phyloP scores from a whole-genome alignment of 768 basidiomycete species.

The Suillus weaverae region DNA sequence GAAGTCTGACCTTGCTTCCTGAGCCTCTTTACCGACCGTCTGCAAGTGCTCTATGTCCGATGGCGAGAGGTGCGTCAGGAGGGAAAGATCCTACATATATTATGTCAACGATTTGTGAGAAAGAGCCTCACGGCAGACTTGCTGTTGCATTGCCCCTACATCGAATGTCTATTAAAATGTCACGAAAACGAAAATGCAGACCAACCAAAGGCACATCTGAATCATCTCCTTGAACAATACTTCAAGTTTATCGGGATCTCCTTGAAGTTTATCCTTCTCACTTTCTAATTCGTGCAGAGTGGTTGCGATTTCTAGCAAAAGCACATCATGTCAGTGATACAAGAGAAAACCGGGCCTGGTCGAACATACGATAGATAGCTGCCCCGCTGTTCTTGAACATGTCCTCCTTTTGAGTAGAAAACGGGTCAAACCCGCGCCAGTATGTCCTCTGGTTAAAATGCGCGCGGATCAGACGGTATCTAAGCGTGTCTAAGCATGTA shows the following conservation, averaged over 20 bases:
- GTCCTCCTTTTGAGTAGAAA: slow-evolving; percentile 72
- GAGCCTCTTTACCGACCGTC: slow-evolving; percentile 77
- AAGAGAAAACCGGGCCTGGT: too few species aligned
- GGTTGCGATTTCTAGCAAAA: slow-evolving; percentile 61
- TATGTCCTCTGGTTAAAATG: slow-evolving; percentile 64
- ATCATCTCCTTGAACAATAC: slow-evolving; percentile 82
- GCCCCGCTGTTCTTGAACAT: slow-evolving; percentile 78
- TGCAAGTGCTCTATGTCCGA: slow-evolving; percentile 85
- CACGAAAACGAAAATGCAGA: slow-evolving; percentile 1
- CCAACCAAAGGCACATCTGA: slow-evolving; percentile 85
- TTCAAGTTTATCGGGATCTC: slow-evolving; percentile 54
- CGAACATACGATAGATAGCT: slow-evolving; percentile 72
- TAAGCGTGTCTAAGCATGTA: slow-evolving; percentile 27
- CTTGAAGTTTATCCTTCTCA: slow-evolving; percentile 43
- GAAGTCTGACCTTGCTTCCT: slow-evolving; percentile 69
- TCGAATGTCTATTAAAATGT: not conserved
- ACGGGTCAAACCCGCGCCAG: slow-evolving; percentile 85
- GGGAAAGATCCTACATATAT: slow-evolving; percentile 76
- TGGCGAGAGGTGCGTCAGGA: slow-evolving; percentile 82
- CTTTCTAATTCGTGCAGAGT: slow-evolving; percentile 66
- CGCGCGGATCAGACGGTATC: slow-evolving; percentile 81
- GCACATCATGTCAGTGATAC: not conserved
- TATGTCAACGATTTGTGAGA: not conserved
- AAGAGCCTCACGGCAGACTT: slow-evolving; percentile 3
- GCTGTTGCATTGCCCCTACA: slow-evolving; percentile 93